Conservation (phyloP, 352 stramenopile species). For the Phytophthora macrochlamydospora region DNA sequence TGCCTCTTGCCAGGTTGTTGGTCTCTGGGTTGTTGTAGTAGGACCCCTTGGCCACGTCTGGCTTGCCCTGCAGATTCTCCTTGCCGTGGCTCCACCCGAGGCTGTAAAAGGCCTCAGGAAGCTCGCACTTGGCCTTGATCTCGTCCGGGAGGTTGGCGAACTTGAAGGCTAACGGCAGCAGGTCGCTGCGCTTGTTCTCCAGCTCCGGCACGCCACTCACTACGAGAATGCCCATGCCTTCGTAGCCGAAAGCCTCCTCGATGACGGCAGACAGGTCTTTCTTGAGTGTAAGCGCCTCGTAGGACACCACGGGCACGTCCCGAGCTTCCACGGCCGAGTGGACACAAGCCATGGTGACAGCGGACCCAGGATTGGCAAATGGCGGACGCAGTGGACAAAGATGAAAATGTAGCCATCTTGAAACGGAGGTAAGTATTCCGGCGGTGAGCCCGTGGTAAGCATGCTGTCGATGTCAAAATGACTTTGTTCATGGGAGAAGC, state of each 20-base stretch:
- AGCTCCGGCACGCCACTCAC: slow-evolving; percentile 89
- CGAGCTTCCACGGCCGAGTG: slow-evolving; percentile 25
- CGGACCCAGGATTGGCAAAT: slow-evolving; percentile 15
- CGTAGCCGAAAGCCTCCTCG: slow-evolving; percentile 86
- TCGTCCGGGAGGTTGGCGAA: slow-evolving; percentile 82
- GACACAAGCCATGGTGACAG: slow-evolving; percentile 13
- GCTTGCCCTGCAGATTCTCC: slow-evolving; percentile 93
- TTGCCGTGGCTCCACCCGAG: slow-evolving; percentile 97
- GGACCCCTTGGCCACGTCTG: slow-evolving; percentile 94
- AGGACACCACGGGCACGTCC: slow-evolving; percentile 74
- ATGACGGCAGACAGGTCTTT: slow-evolving; percentile 56
- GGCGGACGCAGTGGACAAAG: slow-evolving; percentile 7
- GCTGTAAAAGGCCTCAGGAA: slow-evolving; percentile 92
- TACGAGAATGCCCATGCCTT: slow-evolving; percentile 91
- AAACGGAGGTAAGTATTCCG: not conserved
- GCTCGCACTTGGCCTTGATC: slow-evolving; percentile 84
- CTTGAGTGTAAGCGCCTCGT: slow-evolving; percentile 52
- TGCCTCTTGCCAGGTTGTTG: slow-evolving; percentile 80
- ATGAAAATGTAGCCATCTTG: not conserved
- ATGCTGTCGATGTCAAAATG: not conserved
- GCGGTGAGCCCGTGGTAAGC: not conserved
- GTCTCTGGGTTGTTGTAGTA: slow-evolving; percentile 97
- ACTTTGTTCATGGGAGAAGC: too few relatives aligned
- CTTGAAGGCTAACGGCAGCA: slow-evolving; percentile 89
- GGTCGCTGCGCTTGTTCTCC: slow-evolving; percentile 60